These are phyloP conservation scores for Calcarisporium arbuscula DNA, from an alignment of 2,329 filamentous ascomycete genomes.

Conservation along the genomic window DNA sequence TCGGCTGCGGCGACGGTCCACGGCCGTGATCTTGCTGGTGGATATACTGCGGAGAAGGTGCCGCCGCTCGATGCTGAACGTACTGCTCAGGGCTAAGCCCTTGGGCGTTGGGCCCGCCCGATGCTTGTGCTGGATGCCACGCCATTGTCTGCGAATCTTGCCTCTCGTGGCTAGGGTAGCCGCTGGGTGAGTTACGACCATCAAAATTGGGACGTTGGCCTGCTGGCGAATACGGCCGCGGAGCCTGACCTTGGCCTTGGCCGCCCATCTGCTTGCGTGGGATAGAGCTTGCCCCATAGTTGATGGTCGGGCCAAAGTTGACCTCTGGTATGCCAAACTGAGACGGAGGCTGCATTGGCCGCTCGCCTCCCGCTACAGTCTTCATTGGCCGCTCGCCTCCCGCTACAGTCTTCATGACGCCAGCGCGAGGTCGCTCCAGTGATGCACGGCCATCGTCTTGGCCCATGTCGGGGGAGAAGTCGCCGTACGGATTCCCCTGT, in stretches of 20 bases:
- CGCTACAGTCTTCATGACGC: slow-evolving; percentile 74
- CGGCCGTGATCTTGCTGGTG: slow-evolving; percentile 22
- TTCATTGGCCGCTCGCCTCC: slow-evolving; percentile 27
- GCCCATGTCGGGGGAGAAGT: slow-evolving; percentile 46
- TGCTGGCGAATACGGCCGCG: slow-evolving; percentile 25
- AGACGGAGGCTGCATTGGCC: slow-evolving; percentile 5
- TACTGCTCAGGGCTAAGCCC: slow-evolving; percentile 72
- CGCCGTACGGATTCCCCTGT: slow-evolving; percentile 50
- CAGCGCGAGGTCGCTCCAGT: slow-evolving; percentile 65
- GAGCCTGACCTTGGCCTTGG: too few relatives aligned
- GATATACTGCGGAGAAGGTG: slow-evolving; percentile 47
- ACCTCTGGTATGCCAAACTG: slow-evolving; percentile 61
- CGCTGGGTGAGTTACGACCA: slow-evolving; percentile 15
- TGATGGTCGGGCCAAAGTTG: slow-evolving; percentile 81
- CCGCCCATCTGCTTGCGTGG: too few relatives aligned
- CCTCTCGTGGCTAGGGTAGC: slow-evolving; percentile 30
- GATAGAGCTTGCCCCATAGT: slow-evolving; percentile 43
- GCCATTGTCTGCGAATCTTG: slow-evolving; percentile 55
- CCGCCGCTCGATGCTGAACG: slow-evolving; percentile 67
- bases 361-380: slow-evolving; percentile 9
- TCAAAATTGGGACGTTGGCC: slow-evolving; percentile 14
- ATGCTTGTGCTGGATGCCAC: slow-evolving; percentile 69
- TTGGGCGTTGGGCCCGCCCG: slow-evolving; percentile 39
- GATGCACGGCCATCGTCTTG: slow-evolving; percentile 45
- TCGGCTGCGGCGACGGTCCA: slow-evolving; percentile 16